Percentiles rank a stretch among this genome's conserved stretches.
These are phyloP conservation scores for Microbotryum violaceum DNA, from an alignment of 1,284 basidiomycete species.

Conservation along the genomic window DNA sequence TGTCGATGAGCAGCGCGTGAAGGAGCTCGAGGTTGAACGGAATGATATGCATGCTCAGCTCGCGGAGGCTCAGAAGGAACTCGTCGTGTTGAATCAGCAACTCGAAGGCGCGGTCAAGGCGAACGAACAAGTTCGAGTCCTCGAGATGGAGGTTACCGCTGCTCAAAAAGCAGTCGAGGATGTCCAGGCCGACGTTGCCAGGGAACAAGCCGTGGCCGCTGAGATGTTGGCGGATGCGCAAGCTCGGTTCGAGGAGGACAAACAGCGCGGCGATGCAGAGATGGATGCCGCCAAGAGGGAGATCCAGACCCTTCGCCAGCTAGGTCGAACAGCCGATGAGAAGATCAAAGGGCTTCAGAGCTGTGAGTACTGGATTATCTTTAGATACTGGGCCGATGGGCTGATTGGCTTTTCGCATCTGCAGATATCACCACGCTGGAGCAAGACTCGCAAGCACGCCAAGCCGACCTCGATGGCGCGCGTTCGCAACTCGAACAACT, in stretches of 20 bases:
- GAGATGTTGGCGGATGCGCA: not conserved
- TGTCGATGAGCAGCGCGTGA: not conserved
- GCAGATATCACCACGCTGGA: not conserved
- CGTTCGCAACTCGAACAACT: conserved; percentile 1
- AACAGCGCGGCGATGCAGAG: not conserved
- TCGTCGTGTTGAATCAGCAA: too few species aligned
- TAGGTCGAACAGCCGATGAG: conserved; percentile 1
- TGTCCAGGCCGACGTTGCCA: not conserved
- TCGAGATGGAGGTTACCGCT: not conserved
- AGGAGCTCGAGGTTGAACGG: conserved; percentile 4
- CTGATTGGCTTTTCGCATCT: not conserved
- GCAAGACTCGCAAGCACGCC: not conserved
- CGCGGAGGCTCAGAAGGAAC: too few species aligned
- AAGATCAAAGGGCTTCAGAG: not conserved
- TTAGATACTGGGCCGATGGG: not conserved
- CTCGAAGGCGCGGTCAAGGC: too few species aligned
- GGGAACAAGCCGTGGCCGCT: not conserved
- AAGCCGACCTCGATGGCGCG: not conserved
- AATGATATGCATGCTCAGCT: not conserved
- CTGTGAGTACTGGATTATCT: not conserved
- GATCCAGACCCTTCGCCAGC: conserved; percentile 22
- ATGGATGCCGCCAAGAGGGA: conserved; percentile 5
- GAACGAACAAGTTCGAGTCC: not conserved
- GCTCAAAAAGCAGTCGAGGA: not conserved
- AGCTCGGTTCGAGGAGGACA: not conserved